Evolutionary conservation across 148 eudicot species (phyloP).

Genomic region (Spergularia bocconei): DNA sequence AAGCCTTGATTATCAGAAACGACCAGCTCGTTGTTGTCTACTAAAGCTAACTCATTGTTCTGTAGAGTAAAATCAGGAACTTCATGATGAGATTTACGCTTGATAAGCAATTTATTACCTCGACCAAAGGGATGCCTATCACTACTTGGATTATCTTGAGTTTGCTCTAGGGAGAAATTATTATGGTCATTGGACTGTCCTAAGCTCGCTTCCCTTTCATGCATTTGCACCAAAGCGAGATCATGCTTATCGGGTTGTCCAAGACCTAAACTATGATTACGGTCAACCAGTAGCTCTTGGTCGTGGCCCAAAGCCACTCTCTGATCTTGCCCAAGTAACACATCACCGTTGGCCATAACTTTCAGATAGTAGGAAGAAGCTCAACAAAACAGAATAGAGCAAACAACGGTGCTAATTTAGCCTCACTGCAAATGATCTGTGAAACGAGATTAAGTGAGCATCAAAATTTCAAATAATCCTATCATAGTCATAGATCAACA

Average conservation of each 20-base stretch:
- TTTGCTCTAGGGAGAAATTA: conserved; percentile 26
- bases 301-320: conserved; percentile 34
- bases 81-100: conserved; percentile 30
- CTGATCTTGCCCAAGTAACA: conserved; percentile 41
- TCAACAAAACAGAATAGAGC: neutral
- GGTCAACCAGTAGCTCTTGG: conserved; percentile 27
- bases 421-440: conserved; percentile 10
- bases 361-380: neutral
- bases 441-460: neutral
- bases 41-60: conserved; percentile 31
- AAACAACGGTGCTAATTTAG: neutral
- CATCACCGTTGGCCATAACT: conserved; percentile 41
- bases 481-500: too few species aligned
- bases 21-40: conserved; percentile 29
- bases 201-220: conserved; percentile 29
- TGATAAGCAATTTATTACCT: conserved; percentile 30
- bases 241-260: conserved; percentile 25
- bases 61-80: conserved; percentile 29
- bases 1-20: conserved; percentile 37
- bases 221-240: conserved; percentile 27
- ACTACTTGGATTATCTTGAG: conserved; percentile 26
- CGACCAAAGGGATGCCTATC: conserved; percentile 29
- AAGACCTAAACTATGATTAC: conserved; percentile 30
- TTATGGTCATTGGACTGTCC: conserved; percentile 29
- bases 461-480: too few species aligned